These are phyloP conservation scores for Hyphopichia homilentoma DNA, from an alignment of 805 yeast genomes.

Conservation along the genomic window DNA sequence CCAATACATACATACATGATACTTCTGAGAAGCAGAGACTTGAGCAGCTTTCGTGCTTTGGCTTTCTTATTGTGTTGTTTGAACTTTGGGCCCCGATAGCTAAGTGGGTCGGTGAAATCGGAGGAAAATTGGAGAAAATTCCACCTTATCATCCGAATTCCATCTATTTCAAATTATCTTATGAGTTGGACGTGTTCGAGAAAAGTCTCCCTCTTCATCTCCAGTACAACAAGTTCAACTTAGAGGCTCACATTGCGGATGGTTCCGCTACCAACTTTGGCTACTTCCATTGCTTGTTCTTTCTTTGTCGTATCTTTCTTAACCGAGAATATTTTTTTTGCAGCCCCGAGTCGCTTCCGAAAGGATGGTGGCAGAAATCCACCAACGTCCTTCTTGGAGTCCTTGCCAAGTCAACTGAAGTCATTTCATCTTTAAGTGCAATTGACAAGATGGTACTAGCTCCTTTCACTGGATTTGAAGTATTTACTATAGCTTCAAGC, in stretches of 20 bases:
- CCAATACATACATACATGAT: slow-evolving; percentile 8
- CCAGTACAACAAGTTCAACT: slow-evolving; percentile 17
- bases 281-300: slow-evolving; percentile 28
- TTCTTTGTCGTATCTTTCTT: slow-evolving; percentile 29
- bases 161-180: slow-evolving; percentile 19
- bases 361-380: slow-evolving; percentile 24
- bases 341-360: slow-evolving; percentile 24
- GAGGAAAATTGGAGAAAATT: slow-evolving; percentile 21
- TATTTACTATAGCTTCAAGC: slow-evolving; percentile 33
- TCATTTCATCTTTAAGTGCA: slow-evolving; percentile 17
- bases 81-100: slow-evolving; percentile 37
- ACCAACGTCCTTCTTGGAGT: slow-evolving; percentile 16
- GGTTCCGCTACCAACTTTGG: slow-evolving; percentile 30
- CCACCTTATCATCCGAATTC: slow-evolving; percentile 28
- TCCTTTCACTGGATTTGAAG: slow-evolving; percentile 36
- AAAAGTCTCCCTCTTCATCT: slow-evolving; percentile 21
- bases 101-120: slow-evolving; percentile 36
- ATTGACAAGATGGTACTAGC: slow-evolving; percentile 28
- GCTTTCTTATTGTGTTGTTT: slow-evolving; percentile 26
- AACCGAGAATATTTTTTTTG: slow-evolving; percentile 34
- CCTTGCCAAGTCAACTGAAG: slow-evolving; percentile 17
- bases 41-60: slow-evolving; percentile 16
- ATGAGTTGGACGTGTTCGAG: slow-evolving; percentile 18
- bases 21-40: slow-evolving; percentile 5
- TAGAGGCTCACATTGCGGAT: slow-evolving; percentile 23